phyloP scores from a whole-genome alignment of 2,329 filamentous ascomycete species.

The Aspergillus pseudotamarii region DNA sequence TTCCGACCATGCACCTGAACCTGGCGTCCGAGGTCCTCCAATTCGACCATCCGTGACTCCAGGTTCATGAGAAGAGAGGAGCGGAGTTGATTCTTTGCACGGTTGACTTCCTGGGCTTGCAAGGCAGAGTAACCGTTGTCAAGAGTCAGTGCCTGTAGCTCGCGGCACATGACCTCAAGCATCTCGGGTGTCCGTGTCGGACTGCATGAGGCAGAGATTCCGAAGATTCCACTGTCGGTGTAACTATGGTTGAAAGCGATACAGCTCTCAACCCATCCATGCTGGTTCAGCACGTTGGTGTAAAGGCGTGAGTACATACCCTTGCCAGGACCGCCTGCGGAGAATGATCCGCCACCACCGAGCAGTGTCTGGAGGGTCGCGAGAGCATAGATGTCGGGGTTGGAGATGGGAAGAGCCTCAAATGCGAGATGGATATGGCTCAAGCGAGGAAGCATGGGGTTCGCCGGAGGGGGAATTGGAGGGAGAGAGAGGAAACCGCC shows the following conservation, averaged over 20 bases:
- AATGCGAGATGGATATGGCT: conserved; percentile 96
- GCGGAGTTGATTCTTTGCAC: conserved; percentile 95
- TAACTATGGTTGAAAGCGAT: conserved; percentile 97
- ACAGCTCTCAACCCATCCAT: conserved; percentile 96
- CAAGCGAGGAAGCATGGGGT: conserved; percentile 76
- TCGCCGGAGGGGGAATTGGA: conserved; percentile 73
- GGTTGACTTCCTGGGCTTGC: conserved; percentile 75
- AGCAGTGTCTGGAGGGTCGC: conserved; percentile 94
- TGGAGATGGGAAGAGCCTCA: conserved; percentile 87
- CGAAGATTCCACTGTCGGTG: conserved; percentile 92
- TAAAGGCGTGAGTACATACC: conserved; percentile 99
- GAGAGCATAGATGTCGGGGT: conserved; percentile 92
- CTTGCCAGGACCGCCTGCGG: conserved; percentile 93
- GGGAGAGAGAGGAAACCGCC: conserved; percentile 90
- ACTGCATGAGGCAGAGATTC: conserved; percentile 83
- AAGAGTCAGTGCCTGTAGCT: conserved; percentile 76
- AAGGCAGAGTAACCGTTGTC: conserved; percentile 75
- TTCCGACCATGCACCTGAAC: conserved; percentile 96
- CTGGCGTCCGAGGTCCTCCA: conserved; percentile 92
- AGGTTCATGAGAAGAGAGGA: conserved; percentile 94
- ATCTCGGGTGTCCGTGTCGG: conserved; percentile 78
- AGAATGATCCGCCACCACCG: conserved; percentile 94
- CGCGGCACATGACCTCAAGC: conserved; percentile 93
- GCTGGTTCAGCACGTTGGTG: conserved; percentile 96
- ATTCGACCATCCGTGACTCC: conserved; percentile 93